Conservation (phyloP, 1,284 basidiomycete genomes). For the Cutaneotrichosporon cutaneum region DNA sequence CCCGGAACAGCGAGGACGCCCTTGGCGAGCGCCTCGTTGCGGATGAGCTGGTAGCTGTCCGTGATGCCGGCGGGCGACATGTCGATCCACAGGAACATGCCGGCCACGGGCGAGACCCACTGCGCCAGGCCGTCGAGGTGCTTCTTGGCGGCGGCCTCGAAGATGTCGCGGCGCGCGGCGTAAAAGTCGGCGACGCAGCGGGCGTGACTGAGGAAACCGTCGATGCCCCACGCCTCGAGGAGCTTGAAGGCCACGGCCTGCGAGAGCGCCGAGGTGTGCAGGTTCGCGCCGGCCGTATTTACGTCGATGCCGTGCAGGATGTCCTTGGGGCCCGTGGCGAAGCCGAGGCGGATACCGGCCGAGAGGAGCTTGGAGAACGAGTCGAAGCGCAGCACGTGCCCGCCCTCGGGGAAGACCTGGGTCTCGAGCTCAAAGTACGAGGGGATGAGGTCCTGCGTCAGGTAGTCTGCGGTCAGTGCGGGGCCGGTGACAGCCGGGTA, state of each 20-base stretch:
- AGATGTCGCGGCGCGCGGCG: constrained; percentile 69
- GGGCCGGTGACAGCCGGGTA: background rate
- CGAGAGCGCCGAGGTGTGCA: constrained; percentile 74
- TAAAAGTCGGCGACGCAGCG: constrained; percentile 75
- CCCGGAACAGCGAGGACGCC: constrained; percentile 89
- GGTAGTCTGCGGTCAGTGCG: constrained; percentile 55
- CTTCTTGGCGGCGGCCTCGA: constrained; percentile 71
- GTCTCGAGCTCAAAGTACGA: constrained; percentile 78
- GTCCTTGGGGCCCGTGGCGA: constrained; percentile 72
- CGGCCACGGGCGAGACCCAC: constrained; percentile 82
- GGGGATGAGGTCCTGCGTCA: constrained; percentile 59
- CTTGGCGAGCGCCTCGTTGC: constrained; percentile 70
- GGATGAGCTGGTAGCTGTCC: constrained; percentile 76
- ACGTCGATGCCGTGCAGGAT: constrained; percentile 73
- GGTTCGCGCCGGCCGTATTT: constrained; percentile 61
- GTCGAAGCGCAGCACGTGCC: constrained; percentile 81
- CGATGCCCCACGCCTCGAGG: constrained; percentile 72
- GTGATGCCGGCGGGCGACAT: constrained; percentile 43
- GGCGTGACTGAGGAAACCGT: constrained; percentile 74
- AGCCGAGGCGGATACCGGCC: constrained; percentile 66
- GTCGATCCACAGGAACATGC: constrained; percentile 84
- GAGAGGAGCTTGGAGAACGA: constrained; percentile 85
- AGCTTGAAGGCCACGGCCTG: constrained; percentile 73
- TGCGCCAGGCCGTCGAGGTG: constrained; percentile 73
- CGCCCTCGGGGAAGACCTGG: constrained; percentile 56